Evolutionary conservation across 176 grass and related monocot genomes (phyloP).

Genomic region (Sorghum bicolor): DNA sequence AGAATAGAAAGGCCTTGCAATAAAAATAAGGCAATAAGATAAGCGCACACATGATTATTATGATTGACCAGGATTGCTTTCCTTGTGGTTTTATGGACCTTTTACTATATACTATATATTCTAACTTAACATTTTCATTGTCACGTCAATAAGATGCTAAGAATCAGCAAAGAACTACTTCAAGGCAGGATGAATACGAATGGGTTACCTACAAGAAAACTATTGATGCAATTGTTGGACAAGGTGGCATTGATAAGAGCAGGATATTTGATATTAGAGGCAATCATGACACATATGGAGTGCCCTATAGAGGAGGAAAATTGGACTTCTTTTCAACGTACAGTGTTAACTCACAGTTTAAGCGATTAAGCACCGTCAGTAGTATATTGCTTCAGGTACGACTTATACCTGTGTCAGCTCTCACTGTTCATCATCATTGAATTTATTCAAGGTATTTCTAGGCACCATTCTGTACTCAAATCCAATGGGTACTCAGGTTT

Average conservation of each 20-base stretch:
- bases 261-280: slow-evolving; percentile 97
- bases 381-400: slow-evolving; percentile 86
- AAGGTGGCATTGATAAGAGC: slow-evolving; percentile 49
- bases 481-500: background rate
- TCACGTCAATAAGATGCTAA: slow-evolving; percentile 70
- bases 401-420: background rate
- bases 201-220: slow-evolving; percentile 69
- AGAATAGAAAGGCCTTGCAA: background rate
- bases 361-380: slow-evolving; percentile 54
- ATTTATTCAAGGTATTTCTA: background rate
- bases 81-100: background rate
- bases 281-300: slow-evolving; percentile 97
- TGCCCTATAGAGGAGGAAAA: slow-evolving; percentile 60
- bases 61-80: background rate
- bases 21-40: background rate
- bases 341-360: slow-evolving; percentile 65
- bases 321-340: slow-evolving; percentile 83
- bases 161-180: slow-evolving; percentile 61
- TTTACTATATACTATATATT: background rate
- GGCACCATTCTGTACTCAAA: background rate
- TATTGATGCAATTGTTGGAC: slow-evolving; percentile 58
- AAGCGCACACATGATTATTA: background rate
- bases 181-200: slow-evolving; percentile 76
- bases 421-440: background rate
- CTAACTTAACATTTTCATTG: slow-evolving; percentile 20